These are phyloP conservation scores for Tarenaya hassleriana DNA, from an alignment of 345 rosid species.

Conservation along the genomic window DNA sequence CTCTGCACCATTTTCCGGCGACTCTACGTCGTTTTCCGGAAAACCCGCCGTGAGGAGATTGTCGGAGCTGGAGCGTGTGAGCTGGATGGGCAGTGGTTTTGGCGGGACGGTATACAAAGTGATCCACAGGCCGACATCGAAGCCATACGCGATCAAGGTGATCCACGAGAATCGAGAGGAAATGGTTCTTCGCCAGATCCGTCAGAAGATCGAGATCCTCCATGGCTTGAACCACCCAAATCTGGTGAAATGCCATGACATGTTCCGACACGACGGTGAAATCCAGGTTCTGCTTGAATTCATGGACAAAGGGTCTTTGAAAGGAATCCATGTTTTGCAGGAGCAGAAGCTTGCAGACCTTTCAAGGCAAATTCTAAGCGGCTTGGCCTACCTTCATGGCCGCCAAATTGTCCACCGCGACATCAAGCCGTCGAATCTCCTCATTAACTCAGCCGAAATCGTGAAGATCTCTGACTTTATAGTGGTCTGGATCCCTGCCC, in stretches of 20 bases:
- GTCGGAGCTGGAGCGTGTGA: conserved; percentile 54
- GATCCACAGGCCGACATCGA: conserved; percentile 47
- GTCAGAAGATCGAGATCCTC: conserved; percentile 89
- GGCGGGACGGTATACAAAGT: conserved; percentile 96
- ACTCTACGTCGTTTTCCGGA: conserved; percentile 14
- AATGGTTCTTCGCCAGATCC: conserved; percentile 68
- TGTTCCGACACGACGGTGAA: conserved; percentile 78
- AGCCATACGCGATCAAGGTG: conserved; percentile 68
- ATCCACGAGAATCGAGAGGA: conserved; percentile 83
- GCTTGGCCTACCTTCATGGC: conserved; percentile 73
- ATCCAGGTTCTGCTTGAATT: conserved; percentile 79
- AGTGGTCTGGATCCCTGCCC: conserved; percentile 71
- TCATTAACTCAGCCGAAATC: conserved; percentile 50
- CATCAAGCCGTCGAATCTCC: conserved; percentile 83
- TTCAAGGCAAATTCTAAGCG: conserved; percentile 67
- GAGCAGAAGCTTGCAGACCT: conserved; percentile 54
- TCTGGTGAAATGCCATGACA: conserved; percentile 82
- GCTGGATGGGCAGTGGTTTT: conserved; percentile 77
- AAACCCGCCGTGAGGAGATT: conserved; percentile 31
- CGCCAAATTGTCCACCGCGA: conserved; percentile 85
- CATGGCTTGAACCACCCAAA: conserved; percentile 68
- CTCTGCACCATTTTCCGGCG: conserved; percentile 15
- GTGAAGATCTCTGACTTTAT: conserved; percentile 97
- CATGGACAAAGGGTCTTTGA: conserved; percentile 85
- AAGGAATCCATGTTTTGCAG: conserved; percentile 49